Evolutionary conservation across 345 rosid species (phyloP).

Genomic region (Linum trigynum): DNA sequence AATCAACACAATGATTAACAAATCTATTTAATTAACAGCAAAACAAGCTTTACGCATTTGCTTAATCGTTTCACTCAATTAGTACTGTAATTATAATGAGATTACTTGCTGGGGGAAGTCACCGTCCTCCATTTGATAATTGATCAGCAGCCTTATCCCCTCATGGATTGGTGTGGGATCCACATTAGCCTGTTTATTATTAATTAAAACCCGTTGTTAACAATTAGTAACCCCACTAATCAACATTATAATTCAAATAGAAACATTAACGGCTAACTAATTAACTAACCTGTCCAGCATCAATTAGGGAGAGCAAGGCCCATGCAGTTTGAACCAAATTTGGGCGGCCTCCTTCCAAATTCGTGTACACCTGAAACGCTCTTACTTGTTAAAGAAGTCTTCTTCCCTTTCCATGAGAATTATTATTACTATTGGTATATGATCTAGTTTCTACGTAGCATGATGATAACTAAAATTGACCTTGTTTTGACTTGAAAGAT

Average conservation of each 20-base stretch:
- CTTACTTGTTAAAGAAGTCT: too few relatives aligned
- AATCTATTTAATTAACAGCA: not conserved
- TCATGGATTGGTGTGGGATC: conserved; percentile 36
- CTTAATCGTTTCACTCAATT: too few relatives aligned
- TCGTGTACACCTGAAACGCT: conserved; percentile 27
- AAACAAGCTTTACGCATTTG: too few relatives aligned
- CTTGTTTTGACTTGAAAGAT: conserved; percentile 45
- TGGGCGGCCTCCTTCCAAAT: conserved; percentile 26
- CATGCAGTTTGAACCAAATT: conserved; percentile 50
- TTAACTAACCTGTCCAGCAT: conserved; percentile 32
- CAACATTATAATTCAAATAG: not conserved
- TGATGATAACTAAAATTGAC: not conserved
- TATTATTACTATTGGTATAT: too few relatives aligned
- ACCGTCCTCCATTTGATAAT: conserved; percentile 45
- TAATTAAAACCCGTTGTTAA: not conserved
- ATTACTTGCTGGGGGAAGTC: conserved; percentile 49
- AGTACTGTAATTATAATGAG: too few relatives aligned
- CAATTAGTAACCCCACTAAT: not conserved
- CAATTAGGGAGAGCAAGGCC: conserved; percentile 40
- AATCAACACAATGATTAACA: too few relatives aligned
- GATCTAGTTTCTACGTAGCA: too few relatives aligned
- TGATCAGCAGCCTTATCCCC: conserved; percentile 34
- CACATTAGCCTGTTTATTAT: conserved; percentile 12
- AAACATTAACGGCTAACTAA: not conserved
- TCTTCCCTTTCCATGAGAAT: too few relatives aligned